phyloP scores from a whole-genome alignment of 2,329 filamentous ascomycete species.

The Epichloe scottii region DNA sequence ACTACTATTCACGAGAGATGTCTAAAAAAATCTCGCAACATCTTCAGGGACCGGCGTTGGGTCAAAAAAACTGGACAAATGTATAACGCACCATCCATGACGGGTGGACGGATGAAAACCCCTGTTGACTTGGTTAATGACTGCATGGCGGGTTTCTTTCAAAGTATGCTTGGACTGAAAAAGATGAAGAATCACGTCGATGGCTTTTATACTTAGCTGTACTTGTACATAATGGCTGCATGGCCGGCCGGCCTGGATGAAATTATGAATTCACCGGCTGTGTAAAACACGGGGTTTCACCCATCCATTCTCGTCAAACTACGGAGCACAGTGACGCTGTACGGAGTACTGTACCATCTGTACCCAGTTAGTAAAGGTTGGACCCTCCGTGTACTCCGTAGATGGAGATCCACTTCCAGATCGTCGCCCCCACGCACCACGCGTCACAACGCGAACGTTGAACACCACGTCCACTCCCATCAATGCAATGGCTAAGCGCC shows the following conservation, averaged over 20 bases:
- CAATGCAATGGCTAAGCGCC: slow-evolving; percentile 6
- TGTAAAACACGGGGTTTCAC: background rate
- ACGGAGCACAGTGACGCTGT: too few relatives aligned
- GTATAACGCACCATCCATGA: slow-evolving; percentile 37
- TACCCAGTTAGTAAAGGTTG: too few relatives aligned
- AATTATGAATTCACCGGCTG: background rate
- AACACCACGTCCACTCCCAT: background rate
- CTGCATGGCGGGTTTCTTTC: slow-evolving; percentile 15
- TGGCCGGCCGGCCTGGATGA: background rate
- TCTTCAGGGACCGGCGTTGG: slow-evolving; percentile 22
- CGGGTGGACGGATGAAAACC: slow-evolving; percentile 9
- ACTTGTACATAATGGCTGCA: slow-evolving; percentile 2
- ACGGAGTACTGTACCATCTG: too few relatives aligned
- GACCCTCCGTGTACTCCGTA: too few relatives aligned
- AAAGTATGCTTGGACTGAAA: slow-evolving; percentile 8
- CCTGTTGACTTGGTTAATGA: background rate
- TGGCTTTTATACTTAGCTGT: background rate
- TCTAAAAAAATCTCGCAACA: slow-evolving; percentile 7
- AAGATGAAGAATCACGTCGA: background rate
- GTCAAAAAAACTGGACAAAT: slow-evolving; percentile 12
- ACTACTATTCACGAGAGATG: slow-evolving; percentile 4
- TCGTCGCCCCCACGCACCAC: background rate
- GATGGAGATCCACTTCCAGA: too few relatives aligned
- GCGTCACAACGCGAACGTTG: background rate
- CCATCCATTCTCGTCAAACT: background rate